Percentiles rank a stretch among this genome's conserved stretches.
Conservation (phyloP, 1,284 basidiomycete genomes). For the Agaricales sp. region DNA sequence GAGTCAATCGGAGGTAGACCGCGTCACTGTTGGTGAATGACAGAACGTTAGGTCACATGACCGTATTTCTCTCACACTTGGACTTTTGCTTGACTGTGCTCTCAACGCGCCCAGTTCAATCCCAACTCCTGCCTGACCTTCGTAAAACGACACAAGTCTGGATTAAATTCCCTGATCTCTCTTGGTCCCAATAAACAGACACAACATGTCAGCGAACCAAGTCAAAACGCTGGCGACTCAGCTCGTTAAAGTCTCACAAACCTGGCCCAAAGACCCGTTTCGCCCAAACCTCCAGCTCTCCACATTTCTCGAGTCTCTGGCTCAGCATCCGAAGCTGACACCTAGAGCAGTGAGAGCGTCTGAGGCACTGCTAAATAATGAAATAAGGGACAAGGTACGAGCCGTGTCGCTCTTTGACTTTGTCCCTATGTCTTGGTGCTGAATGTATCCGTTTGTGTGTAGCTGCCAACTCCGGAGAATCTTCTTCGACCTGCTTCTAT, state of each 20-base stretch:
- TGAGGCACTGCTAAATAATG: slow-evolving; percentile 40
- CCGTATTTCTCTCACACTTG: no score
- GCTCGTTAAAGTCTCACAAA: slow-evolving; percentile 38
- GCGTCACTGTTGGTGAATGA: no score
- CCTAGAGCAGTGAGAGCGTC: slow-evolving; percentile 46
- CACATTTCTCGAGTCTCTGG: slow-evolving; percentile 49
- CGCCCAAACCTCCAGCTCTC: slow-evolving; percentile 64
- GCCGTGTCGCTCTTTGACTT: slow-evolving; percentile 19
- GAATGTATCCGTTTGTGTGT: slow-evolving; percentile 12
- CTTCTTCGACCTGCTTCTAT: slow-evolving; percentile 56
- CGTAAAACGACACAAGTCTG: no score
- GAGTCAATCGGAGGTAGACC: no score
- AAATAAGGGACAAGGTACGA: slow-evolving; percentile 44
- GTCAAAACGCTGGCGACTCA: slow-evolving; percentile 27
- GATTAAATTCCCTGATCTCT: no score
- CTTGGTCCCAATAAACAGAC: neutral
- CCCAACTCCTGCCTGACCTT: no score
- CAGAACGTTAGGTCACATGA: no score
- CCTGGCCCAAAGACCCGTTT: slow-evolving; percentile 62
- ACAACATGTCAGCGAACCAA: neutral
- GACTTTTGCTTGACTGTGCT: no score
- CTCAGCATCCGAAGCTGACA: slow-evolving; percentile 57
- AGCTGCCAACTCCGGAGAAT: slow-evolving; percentile 58
- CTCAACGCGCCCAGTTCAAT: no score
- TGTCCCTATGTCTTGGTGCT: slow-evolving; percentile 10